Evolutionary conservation across 257 asterid genomes (phyloP).

Genomic region (Ligustrum vulgare): DNA sequence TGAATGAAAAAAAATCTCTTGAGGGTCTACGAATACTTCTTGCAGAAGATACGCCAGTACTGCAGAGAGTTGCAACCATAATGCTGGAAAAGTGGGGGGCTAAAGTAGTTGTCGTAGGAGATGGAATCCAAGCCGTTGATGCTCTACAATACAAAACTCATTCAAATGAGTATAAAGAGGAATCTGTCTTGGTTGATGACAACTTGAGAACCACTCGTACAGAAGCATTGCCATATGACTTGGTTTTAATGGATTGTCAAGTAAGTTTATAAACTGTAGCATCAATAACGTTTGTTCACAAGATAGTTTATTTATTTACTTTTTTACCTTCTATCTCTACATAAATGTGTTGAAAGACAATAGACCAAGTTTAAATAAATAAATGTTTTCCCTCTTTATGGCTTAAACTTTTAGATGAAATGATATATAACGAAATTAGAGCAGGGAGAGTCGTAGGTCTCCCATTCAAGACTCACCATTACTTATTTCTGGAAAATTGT

Average conservation of each 20-base stretch:
- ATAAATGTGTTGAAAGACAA: background rate
- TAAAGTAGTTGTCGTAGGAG: conserved; percentile 76
- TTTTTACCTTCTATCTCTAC: background rate
- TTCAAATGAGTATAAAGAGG: conserved; percentile 26
- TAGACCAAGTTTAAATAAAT: background rate
- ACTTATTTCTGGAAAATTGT: background rate
- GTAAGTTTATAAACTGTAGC: conserved; percentile 40
- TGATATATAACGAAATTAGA: background rate
- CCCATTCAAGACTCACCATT: background rate
- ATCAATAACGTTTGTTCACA: background rate
- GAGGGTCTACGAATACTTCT: conserved; percentile 71
- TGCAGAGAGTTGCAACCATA: conserved; percentile 88
- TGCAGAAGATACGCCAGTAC: conserved; percentile 87
- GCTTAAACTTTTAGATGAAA: background rate
- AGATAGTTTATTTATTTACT: too few species aligned
- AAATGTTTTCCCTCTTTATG: too few species aligned
- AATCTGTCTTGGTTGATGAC: conserved; percentile 28
- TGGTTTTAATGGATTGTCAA: conserved; percentile 94
- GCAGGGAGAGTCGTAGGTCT: background rate
- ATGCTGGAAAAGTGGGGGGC: conserved; percentile 95
- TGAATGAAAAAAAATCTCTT: conserved; percentile 44
- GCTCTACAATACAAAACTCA: conserved; percentile 42
- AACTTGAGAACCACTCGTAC: conserved; percentile 14
- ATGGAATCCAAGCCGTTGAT: conserved; percentile 77
- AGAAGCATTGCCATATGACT: conserved; percentile 51